Conservation (phyloP, 805 yeast genomes). For the Peterozyma toletana region DNA sequence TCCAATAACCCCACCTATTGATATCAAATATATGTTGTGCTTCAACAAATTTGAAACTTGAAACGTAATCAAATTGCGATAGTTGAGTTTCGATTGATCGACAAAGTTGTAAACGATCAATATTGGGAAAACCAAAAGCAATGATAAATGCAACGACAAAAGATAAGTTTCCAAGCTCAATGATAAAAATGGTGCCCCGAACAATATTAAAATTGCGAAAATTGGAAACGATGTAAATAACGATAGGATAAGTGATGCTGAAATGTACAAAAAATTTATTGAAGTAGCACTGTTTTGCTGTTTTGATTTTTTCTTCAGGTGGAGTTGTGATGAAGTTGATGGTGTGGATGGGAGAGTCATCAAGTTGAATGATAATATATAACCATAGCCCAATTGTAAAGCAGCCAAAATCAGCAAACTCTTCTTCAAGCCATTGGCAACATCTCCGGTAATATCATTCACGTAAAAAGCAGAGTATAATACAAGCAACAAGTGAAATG, state of each 20-base stretch:
- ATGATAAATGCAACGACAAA: constrained; percentile 54
- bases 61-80: constrained; percentile 26
- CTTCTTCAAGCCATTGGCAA: constrained; percentile 17
- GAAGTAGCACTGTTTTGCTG: constrained; percentile 1
- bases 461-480: constrained; percentile 20
- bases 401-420: constrained; percentile 24
- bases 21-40: constrained; percentile 27
- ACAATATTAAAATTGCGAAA: constrained; percentile 41
- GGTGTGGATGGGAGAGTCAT: constrained; percentile 13
- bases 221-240: constrained; percentile 28
- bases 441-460: constrained; percentile 22
- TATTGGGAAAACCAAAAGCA: constrained; percentile 58
- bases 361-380: constrained; percentile 20
- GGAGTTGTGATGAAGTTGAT: constrained; percentile 10
- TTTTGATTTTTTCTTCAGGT: not conserved
- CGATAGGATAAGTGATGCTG: constrained; percentile 24
- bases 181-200: constrained; percentile 75
- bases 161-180: constrained; percentile 47
- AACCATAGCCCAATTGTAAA: constrained; percentile 26
- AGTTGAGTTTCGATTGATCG: constrained; percentile 10
- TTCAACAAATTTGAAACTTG: constrained; percentile 19
- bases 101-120: constrained; percentile 45
- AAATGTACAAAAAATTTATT: constrained; percentile 17
- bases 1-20: constrained; percentile 47
- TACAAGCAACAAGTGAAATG: constrained; percentile 22